Evolutionary conservation across 1,139 yeast genomes (phyloP), one percentile per base, ranked within the genome.

Genomic region (Candida sp.): DNA sequence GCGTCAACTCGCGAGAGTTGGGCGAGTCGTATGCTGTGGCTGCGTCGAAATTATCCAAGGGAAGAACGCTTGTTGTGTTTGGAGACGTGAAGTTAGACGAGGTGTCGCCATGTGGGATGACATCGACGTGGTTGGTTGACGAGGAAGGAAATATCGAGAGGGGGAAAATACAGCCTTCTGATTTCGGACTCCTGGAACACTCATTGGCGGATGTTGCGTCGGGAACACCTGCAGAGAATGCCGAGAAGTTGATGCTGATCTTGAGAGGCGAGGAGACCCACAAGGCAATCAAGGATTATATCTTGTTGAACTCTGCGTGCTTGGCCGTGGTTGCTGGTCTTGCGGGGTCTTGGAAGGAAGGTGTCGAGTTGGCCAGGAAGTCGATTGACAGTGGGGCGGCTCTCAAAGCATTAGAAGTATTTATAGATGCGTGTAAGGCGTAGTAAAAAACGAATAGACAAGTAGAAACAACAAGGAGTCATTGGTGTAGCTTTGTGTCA

Each of bases 71-170:
- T 84, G 90, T 94, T 34, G 99, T 94, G 17, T 93, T 88, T 84
- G 99, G 99, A 11, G 85, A 86, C 47, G 83, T 90, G 48, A 97
- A 97, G 0, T 75, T 94, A 33, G 99, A 94, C 63, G 99, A 94
- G 68, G 89, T 94, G 37, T 88, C 97, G 1, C 97, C 98, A 1
- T 83, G 87, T 40, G 98, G 98, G 0, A 69, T 74, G 51, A 87
- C 98, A 5, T 81, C 83, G 52, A 84, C 88, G 55, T 94, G 99
- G 99, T 74, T 79, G 51, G 82, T 89, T 9, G 83, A 80, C 56
- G 73, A 62, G 25, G 60, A 83, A 47, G 79, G 78, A 1, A 63
- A 68, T 1, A 79, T 79, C 34, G 58, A 68, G 34, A 63, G 58
- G 38, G 63, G 63, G 11, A 60, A 63, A 57, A 57, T 86, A 31